Evolutionary conservation across 2,329 filamentous ascomycete genomes (phyloP).

Genomic region (Neopestalotiopsis rosae): DNA sequence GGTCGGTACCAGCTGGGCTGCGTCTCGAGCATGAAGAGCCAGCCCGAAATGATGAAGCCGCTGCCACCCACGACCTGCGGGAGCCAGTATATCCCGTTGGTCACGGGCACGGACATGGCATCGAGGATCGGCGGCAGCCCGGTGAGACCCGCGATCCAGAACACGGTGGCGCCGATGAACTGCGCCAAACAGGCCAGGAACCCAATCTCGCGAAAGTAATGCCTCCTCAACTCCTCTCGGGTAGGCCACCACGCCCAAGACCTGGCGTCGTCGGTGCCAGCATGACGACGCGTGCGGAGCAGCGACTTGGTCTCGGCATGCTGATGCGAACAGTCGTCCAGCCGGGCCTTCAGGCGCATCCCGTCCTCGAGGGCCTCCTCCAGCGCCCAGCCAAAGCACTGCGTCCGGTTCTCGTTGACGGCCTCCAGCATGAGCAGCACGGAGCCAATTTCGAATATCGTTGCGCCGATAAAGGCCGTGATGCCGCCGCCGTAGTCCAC

Average conservation of each 20-base stretch:
- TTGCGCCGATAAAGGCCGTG: slow-evolving; percentile 70
- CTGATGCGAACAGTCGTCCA: slow-evolving; percentile 32
- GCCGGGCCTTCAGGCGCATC: slow-evolving; percentile 19
- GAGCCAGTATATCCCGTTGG: slow-evolving; percentile 65
- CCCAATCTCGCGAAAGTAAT: slow-evolving; percentile 66
- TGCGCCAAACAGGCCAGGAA: slow-evolving; percentile 66
- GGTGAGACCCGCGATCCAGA: slow-evolving; percentile 68
- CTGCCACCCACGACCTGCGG: slow-evolving; percentile 66
- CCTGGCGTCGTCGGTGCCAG: slow-evolving; percentile 20
- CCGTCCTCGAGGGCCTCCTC: slow-evolving; percentile 50
- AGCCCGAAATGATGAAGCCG: slow-evolving; percentile 64
- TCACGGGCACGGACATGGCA: slow-evolving; percentile 47
- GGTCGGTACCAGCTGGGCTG: slow-evolving; percentile 68
- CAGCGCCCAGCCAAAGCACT: slow-evolving; percentile 74
- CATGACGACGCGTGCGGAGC: slow-evolving; percentile 13
- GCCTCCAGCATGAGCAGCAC: slow-evolving; percentile 70
- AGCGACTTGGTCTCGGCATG: slow-evolving; percentile 31
- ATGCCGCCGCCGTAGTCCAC: slow-evolving; percentile 58
- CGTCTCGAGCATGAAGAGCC: slow-evolving; percentile 70
- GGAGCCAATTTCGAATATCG: slow-evolving; percentile 69
- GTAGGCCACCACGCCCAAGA: slow-evolving; percentile 61
- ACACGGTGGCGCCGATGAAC: slow-evolving; percentile 64
- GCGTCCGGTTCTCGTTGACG: slow-evolving; percentile 68
- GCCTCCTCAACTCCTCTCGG: slow-evolving; percentile 57
- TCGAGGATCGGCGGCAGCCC: slow-evolving; percentile 61